These are phyloP conservation scores for Oidiodendron maius DNA, from an alignment of 495 filamentous ascomycete species.

Conservation along the genomic window DNA sequence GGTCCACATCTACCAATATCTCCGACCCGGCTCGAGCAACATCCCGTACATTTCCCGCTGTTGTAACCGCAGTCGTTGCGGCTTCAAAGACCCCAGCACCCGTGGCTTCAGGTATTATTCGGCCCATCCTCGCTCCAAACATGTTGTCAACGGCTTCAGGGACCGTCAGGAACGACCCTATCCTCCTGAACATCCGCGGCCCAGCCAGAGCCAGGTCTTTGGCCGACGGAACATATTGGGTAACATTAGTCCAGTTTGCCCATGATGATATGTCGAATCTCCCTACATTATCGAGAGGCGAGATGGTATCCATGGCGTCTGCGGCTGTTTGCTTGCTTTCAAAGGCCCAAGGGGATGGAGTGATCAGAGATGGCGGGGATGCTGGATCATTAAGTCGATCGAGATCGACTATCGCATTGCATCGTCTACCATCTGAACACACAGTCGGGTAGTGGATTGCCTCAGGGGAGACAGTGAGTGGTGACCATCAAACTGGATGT, in stretches of 20 bases:
- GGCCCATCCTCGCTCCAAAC: constrained; percentile 41
- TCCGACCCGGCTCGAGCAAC: constrained; percentile 26
- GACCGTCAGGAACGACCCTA: constrained; percentile 50
- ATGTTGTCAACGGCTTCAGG: constrained; percentile 58
- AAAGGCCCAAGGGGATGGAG: too few species aligned
- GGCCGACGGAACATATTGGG: constrained; percentile 26
- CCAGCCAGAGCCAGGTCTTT: constrained; percentile 52
- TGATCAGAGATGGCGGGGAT: background rate
- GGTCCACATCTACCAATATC: constrained; percentile 28
- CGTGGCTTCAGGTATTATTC: constrained; percentile 54
- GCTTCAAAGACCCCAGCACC: constrained; percentile 22
- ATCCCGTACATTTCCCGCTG: constrained; percentile 23
- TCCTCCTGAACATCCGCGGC: constrained; percentile 57
- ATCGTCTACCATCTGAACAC: too few species aligned
- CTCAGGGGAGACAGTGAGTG: too few species aligned
- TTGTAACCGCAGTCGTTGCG: constrained; percentile 29
- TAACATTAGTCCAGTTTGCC: constrained; percentile 24
- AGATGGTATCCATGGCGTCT: constrained; percentile 15
- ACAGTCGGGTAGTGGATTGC: too few species aligned
- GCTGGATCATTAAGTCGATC: too few species aligned
- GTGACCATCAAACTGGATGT: too few species aligned
- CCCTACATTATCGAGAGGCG: constrained; percentile 7
- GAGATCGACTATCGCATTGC: too few species aligned
- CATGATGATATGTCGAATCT: constrained; percentile 17
- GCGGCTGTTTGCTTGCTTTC: constrained; percentile 1